Evolutionary conservation across 2,329 filamentous ascomycete genomes (phyloP), one percentile per base, ranked within the genome.

Genomic region (Botryotinia calthae): DNA sequence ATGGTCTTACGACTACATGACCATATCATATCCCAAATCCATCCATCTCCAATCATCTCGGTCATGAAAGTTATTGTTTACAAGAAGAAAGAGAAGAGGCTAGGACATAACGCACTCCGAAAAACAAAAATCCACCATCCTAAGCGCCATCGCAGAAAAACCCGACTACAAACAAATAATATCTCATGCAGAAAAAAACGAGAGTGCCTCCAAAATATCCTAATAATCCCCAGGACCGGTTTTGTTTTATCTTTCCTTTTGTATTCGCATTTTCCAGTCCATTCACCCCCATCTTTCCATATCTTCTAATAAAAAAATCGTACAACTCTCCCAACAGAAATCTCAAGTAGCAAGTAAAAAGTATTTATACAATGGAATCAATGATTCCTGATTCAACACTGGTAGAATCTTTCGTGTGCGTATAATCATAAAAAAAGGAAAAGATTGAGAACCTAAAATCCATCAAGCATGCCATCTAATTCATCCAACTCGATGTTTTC

Each of bases 401-500:
- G 20, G 48, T 56, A 67, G 65, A 51, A 67, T 67, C 65, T 22
- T 34, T 56, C 65, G 48, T 56, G n/a, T 67, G 65, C 67, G 28
- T 62, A 62, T 61, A 28, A 20, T 62, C 51, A 42, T 59, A 62
- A 48, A 44, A 28, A 2, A n/a, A 56, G 22, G 6, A 20, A 25
- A 40, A 40, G 67, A 31, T 20, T 20, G 37, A 56, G 12, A n/a
- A 54, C 56, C 71, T 76, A 77, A 56, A 80, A 93, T 77, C 89
- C 90, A 80, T 93, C 91, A 79, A 98, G 88, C 81, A 98, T 88
- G 78, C 92, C 90, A 80, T 98, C 95, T 37, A 98, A 89, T 85
- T 99, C 96, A 64, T 97, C 94, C 66, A 98, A 88, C 81, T 97
- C 94, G 77, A 98, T 91, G 76, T 90, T 92, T 84, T 98, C 96